phyloP scores from a whole-genome alignment of 2,329 filamentous ascomycete genomes.

The Dothistroma pini region DNA sequence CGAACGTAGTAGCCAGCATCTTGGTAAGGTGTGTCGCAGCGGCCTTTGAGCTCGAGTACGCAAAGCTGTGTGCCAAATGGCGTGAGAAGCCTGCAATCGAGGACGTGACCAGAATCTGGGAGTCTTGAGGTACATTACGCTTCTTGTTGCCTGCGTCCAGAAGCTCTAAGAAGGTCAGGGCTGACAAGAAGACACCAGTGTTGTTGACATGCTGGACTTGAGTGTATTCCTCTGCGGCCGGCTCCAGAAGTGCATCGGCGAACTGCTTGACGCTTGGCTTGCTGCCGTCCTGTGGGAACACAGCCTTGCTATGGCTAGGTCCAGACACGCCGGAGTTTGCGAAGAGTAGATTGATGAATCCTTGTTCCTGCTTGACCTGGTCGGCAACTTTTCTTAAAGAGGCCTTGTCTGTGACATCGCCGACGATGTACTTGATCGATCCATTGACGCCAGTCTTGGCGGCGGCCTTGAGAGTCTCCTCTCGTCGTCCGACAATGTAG shows the following conservation, averaged over 20 bases:
- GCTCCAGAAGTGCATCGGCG: constrained; percentile 22
- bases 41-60: constrained; percentile 48
- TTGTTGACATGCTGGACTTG: constrained; percentile 37
- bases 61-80: constrained; percentile 34
- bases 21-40: constrained; percentile 50
- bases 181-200: constrained; percentile 39
- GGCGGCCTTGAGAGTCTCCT: constrained; percentile 44
- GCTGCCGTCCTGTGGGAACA: constrained; percentile 13
- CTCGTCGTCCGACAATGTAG: constrained; percentile 52
- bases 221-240: constrained; percentile 34
- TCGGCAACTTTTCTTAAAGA: constrained; percentile 40
- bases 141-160: constrained; percentile 43
- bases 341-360: constrained; percentile 36
- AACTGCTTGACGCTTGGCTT: constrained; percentile 21
- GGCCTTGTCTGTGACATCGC: constrained; percentile 45
- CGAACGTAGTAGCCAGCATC: constrained; percentile 44
- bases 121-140: constrained; percentile 34
- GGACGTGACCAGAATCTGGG: constrained; percentile 47
- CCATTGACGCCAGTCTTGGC: constrained; percentile 37
- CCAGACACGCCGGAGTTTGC: constrained; percentile 35
- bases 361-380: constrained; percentile 37
- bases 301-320: constrained; percentile 16
- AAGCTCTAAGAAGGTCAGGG: constrained; percentile 40
- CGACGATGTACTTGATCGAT: constrained; percentile 44
- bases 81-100: constrained; percentile 47